Base-by-base conservation (phyloP, 306 rosid genomes). In the cucumber (Cucumis sativus) region DNA sequence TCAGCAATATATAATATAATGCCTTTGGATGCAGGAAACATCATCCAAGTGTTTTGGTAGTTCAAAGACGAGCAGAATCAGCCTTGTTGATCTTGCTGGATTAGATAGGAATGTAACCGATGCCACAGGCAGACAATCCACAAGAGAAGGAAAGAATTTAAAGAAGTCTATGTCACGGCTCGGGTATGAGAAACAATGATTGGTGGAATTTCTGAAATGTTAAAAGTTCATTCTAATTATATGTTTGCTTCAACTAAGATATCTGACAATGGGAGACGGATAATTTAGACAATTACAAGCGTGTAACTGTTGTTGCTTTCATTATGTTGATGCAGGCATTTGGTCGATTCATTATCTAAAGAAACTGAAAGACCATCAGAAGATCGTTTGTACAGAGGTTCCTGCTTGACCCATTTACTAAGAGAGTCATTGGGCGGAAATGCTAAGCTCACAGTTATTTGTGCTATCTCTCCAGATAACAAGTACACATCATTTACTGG, bases 61-160 rank as follows among this genome's bases (percentile, higher is more conserved):
- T 79, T 96, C 99, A 72, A 96, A 92, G 85, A 86, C 96, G 54
- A 96, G 98, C 88, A 92, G 97, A 87, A 88, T 92, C 83, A 89
- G 88, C 88, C 82, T 96, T 80, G 83, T 96, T 73, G 98, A 96
- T 89, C 97, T 96, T 78, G 99, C 97, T 69, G 99, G 97, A 56
- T 77, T 85, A 76, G 97, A 92, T 78, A 86, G 87, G 80, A 91
- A 89, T 72, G 88, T 85, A 82, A 84, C 68, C 37, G 96, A 89
- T 41, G 93, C 84, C 45, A 82, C 76, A 70, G 89, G 90, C 56
- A 89, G 87, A 82, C 83, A 86, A 79, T 79, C 84, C 79, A 58
- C 84, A 41, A 92, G 75, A 86, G 99, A 92, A 87, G 82, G 72
- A 41, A 92, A 82, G 82, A 71, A 78, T 79, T 84, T 96, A 56